Conservation (phyloP, 345 rosid genomes). For the Populus ilicifolia region DNA sequence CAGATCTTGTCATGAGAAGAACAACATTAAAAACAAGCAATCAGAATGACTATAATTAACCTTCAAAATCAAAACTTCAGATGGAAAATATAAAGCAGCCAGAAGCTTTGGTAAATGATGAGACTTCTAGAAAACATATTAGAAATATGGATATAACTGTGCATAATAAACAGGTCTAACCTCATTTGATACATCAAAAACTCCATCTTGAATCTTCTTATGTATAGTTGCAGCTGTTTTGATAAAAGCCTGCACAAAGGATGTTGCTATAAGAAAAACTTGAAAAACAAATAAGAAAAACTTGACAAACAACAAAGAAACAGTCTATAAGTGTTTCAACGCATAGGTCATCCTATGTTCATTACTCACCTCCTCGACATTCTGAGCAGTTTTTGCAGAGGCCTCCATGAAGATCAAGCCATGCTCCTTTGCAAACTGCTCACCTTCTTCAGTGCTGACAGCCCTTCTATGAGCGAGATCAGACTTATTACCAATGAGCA, state of each 20-base stretch:
- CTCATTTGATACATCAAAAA: constrained; percentile 94
- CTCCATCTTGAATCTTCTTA: constrained; percentile 97
- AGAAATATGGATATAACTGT: neutral
- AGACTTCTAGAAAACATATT: neutral
- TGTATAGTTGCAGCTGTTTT: constrained; percentile 92
- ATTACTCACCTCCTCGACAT: constrained; percentile 77
- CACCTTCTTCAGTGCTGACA: constrained; percentile 91
- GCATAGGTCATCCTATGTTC: neutral
- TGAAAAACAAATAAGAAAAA: neutral
- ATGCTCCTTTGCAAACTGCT: constrained; percentile 92
- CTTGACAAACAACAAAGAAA: too few species aligned
- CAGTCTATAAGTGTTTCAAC: neutral
- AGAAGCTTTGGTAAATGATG: neutral
- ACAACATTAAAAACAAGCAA: too few species aligned
- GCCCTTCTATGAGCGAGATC: constrained; percentile 98
- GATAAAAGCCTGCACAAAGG: constrained; percentile 66
- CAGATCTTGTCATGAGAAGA: too few species aligned
- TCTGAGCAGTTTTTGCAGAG: constrained; percentile 97
- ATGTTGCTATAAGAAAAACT: neutral
- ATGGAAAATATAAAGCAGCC: neutral
- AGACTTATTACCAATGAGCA: constrained; percentile 90
- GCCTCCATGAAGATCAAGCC: constrained; percentile 99
- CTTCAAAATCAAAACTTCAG: neutral
- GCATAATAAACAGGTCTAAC: constrained; percentile 28
- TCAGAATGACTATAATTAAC: neutral